Evolutionary conservation across 139 green algal genomes (phyloP).

Genomic region (Asterochloris sp.): DNA sequence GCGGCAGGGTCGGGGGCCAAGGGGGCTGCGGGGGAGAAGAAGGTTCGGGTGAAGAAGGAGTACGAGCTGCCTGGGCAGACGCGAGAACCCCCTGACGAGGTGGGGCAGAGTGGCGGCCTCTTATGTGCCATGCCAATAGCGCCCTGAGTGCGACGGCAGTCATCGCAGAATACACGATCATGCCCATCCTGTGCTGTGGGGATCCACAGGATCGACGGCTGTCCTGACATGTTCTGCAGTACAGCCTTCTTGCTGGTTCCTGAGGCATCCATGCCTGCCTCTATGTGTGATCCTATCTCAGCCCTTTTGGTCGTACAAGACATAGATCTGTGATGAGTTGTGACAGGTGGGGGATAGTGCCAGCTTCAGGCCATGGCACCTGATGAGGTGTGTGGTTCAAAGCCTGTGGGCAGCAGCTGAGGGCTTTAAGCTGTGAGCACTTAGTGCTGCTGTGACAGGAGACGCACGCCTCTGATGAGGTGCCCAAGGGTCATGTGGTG

Average conservation of each 20-base stretch:
- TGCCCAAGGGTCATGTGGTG: no score
- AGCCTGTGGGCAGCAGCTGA: no score
- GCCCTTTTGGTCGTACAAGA: no score
- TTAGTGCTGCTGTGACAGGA: no score
- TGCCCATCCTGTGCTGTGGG: neutral
- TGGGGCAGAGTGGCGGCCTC: slow-evolving; percentile 9
- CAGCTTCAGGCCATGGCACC: no score
- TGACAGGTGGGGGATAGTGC: no score
- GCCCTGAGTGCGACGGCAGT: no score
- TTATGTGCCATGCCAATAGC: neutral
- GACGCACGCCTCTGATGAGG: no score
- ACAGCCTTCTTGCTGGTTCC: neutral
- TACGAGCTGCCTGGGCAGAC: slow-evolving; percentile 81
- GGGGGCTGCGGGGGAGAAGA: slow-evolving; percentile 7
- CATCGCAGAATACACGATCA: neutral
- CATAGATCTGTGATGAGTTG: no score
- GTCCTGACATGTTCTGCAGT: neutral
- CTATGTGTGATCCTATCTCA: no score
- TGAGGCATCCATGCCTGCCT: neutral
- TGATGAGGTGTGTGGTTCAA: no score
- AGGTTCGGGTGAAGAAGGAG: slow-evolving; percentile 50
- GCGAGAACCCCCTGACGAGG: slow-evolving; percentile 63
- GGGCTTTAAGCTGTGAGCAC: no score
- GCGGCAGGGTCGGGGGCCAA: slow-evolving; percentile 1
- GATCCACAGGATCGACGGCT: neutral